A percentile compares a stretch with the other conserved stretches of the same genome.
Conservation (phyloP, 2,329 filamentous ascomycete species). For the Colletotrichum gloeosporioides region DNA sequence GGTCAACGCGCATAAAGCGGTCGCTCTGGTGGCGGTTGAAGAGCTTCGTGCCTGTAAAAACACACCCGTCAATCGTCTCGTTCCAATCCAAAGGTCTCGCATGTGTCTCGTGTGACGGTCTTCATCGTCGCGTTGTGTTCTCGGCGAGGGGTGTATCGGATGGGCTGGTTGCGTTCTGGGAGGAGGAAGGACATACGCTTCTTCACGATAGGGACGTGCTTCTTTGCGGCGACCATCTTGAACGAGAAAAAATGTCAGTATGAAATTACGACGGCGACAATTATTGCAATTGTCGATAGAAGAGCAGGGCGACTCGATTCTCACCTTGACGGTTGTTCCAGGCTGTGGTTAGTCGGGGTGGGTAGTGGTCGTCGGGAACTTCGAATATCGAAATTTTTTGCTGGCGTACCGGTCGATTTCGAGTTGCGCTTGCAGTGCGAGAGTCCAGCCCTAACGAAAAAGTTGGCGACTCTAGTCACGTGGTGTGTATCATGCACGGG, state of each 20-base stretch:
- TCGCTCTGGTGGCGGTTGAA: constrained; percentile 99
- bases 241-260: constrained; percentile 34
- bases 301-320: constrained; percentile 12
- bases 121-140: not conserved
- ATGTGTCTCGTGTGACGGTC: not conserved
- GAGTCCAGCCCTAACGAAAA: too few relatives aligned
- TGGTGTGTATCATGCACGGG: too few relatives aligned
- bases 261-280: not conserved
- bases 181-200: constrained; percentile 80
- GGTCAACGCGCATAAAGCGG: constrained; percentile 89
- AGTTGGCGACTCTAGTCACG: too few relatives aligned
- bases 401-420: too few relatives aligned
- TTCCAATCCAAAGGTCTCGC: constrained; percentile 10
- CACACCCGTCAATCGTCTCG: constrained; percentile 40
- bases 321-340: constrained; percentile 48
- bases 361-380: not conserved
- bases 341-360: constrained; percentile 34
- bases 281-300: not conserved
- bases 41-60: constrained; percentile 78
- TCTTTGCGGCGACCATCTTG: constrained; percentile 98
- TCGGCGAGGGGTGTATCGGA: constrained; percentile 14
- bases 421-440: too few relatives aligned
- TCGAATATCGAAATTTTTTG: not conserved
- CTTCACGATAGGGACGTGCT: constrained; percentile 99
- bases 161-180: not conserved